phyloP scores from a whole-genome alignment of 1,139 yeast species.

The Arxiozyma slooffiae region DNA sequence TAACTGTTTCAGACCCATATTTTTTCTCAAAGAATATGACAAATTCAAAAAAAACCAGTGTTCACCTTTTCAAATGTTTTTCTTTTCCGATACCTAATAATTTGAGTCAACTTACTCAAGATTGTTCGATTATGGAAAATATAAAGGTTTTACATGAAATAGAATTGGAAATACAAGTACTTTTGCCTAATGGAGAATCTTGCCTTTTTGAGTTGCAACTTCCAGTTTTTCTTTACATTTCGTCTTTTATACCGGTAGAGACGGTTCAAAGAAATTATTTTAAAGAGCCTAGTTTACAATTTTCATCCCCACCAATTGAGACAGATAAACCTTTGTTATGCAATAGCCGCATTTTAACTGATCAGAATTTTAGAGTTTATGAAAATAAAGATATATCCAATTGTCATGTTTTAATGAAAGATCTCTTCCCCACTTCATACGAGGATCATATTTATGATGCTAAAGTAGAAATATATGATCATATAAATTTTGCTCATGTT shows the following conservation, averaged over 20 bases:
- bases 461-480: background rate
- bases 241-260: constrained; percentile 64
- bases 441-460: constrained; percentile 1
- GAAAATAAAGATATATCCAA: background rate
- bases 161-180: constrained; percentile 44
- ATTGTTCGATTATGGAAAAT: constrained; percentile 52
- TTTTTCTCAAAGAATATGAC: background rate
- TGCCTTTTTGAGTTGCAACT: constrained; percentile 61
- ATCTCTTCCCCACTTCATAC: background rate
- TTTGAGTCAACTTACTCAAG: constrained; percentile 71
- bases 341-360: background rate
- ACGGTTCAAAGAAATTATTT: background rate
- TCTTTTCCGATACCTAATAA: constrained; percentile 57
- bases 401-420: background rate
- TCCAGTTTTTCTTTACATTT: constrained; percentile 50
- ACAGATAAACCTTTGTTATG: background rate
- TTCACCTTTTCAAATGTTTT: constrained; percentile 67
- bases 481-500: background rate
- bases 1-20: background rate
- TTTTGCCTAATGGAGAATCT: constrained; percentile 50
- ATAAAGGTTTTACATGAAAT: constrained; percentile 54
- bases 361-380: background rate
- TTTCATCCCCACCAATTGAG: background rate
- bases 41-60: constrained; percentile 30
- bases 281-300: background rate